A percentile compares a stretch with the other conserved stretches of the same genome.
These are phyloP conservation scores for Rosellinia necatrix DNA, from an alignment of 2,329 filamentous ascomycete genomes.

Conservation along the genomic window DNA sequence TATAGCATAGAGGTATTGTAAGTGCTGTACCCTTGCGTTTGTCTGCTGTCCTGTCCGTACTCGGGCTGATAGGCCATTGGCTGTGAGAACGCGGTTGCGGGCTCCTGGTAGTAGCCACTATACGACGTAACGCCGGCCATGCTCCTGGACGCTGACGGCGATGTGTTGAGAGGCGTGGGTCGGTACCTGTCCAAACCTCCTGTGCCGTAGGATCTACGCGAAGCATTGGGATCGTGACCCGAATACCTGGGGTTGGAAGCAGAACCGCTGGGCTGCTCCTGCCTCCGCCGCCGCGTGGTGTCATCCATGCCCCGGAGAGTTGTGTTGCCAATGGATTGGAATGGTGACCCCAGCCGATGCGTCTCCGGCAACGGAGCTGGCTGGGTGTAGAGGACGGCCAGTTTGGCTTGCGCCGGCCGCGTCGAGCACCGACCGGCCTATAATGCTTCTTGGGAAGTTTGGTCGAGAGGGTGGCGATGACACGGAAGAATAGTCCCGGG, in stretches of 20 bases:
- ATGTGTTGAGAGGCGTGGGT: slow-evolving; percentile 54
- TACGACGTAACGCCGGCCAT: slow-evolving; percentile 63
- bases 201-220: slow-evolving; percentile 50
- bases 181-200: slow-evolving; percentile 57
- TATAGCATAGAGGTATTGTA: slow-evolving; percentile 78
- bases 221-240: slow-evolving; percentile 54
- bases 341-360: slow-evolving; percentile 65
- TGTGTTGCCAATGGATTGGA: slow-evolving; percentile 57
- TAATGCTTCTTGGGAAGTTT: slow-evolving; percentile 21
- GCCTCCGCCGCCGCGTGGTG: slow-evolving; percentile 72
- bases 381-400: slow-evolving; percentile 66
- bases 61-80: slow-evolving; percentile 63
- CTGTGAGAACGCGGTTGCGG: slow-evolving; percentile 55
- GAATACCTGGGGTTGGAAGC: slow-evolving; percentile 59
- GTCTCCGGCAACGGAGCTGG: slow-evolving; percentile 68
- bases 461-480: slow-evolving; percentile 17
- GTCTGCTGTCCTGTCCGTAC: slow-evolving; percentile 66
- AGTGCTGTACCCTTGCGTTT: slow-evolving; percentile 58
- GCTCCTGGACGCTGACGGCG: slow-evolving; percentile 52
- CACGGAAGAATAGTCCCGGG: slow-evolving; percentile 15
- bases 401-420: slow-evolving; percentile 54
- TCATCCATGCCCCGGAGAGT: slow-evolving; percentile 75
- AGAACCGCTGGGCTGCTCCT: slow-evolving; percentile 70
- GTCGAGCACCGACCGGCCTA: slow-evolving; percentile 38
- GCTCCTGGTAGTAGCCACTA: slow-evolving; percentile 63